A percentile compares a stretch with the other conserved stretches of the same genome.
These are phyloP conservation scores for Microdochium trichocladiopsis DNA, from an alignment of 2,329 filamentous ascomycete genomes.

Conservation along the genomic window DNA sequence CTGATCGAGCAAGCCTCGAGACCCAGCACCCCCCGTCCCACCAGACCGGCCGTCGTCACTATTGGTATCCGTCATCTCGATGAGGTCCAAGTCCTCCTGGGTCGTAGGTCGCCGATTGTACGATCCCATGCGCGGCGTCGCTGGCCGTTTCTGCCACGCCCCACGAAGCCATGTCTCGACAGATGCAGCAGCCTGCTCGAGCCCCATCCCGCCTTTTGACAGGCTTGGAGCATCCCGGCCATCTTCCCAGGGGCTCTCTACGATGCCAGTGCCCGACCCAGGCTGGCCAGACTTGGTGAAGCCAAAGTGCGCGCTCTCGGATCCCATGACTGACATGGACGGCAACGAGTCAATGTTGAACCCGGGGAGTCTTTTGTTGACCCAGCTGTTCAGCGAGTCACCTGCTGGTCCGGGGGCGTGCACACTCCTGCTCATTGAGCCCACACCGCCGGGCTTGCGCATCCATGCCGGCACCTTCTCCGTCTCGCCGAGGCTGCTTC, in stretches of 20 bases:
- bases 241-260: slow-evolving; percentile 43
- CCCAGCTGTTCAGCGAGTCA: slow-evolving; percentile 78
- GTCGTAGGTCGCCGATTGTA: slow-evolving; percentile 21
- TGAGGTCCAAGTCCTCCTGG: slow-evolving; percentile 51
- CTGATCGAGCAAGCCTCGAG: slow-evolving; percentile 18
- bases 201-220: slow-evolving; percentile 36
- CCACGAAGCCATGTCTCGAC: slow-evolving; percentile 89
- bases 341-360: slow-evolving; percentile 64
- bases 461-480: slow-evolving; percentile 51
- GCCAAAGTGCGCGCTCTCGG: slow-evolving; percentile 51
- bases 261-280: slow-evolving; percentile 25
- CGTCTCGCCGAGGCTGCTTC: slow-evolving; percentile 17
- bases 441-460: slow-evolving; percentile 80
- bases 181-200: slow-evolving; percentile 80
- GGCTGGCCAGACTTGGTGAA: slow-evolving; percentile 32
- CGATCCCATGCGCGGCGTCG: slow-evolving; percentile 39
- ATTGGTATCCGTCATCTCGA: slow-evolving; percentile 60
- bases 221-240: slow-evolving; percentile 31
- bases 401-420: slow-evolving; percentile 73
- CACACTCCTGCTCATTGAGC: slow-evolving; percentile 66
- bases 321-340: slow-evolving; percentile 58
- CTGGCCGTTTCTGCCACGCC: slow-evolving; percentile 59
- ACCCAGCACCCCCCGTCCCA: not conserved
- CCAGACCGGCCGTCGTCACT: slow-evolving; percentile 42
- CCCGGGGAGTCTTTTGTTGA: slow-evolving; percentile 74